A percentile compares a stretch with the other conserved stretches of the same genome.
phyloP scores from a whole-genome alignment of 176 grass and related monocot species.

The Oryza punctata region DNA sequence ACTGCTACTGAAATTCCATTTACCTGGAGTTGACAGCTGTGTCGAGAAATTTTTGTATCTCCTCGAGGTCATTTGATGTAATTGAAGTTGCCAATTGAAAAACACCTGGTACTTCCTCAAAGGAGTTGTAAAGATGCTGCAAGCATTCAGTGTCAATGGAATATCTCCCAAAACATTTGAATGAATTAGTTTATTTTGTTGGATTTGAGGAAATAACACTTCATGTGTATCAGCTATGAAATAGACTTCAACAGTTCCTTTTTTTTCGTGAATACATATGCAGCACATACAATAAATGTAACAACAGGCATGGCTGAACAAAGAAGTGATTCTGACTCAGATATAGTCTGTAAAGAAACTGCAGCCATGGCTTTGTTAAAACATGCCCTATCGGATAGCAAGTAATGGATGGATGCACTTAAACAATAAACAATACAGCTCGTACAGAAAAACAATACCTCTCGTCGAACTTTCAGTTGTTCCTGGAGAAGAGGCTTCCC shows the following conservation, averaged over 20 bases:
- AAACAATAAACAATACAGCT: not conserved
- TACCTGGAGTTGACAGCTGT: slow-evolving; percentile 94
- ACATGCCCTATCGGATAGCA: slow-evolving; percentile 1
- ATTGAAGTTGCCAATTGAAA: slow-evolving; percentile 97
- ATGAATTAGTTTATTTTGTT: slow-evolving; percentile 14
- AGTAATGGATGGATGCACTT: not conserved
- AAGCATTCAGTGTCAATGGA: slow-evolving; percentile 32
- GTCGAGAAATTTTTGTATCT: slow-evolving; percentile 98
- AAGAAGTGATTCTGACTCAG: not conserved
- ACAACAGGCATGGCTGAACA: not conserved
- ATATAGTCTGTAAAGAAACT: not conserved
- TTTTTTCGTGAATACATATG: slow-evolving; percentile 7
- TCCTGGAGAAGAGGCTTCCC: slow-evolving; percentile 84
- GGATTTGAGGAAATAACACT: not conserved
- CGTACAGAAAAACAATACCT: slow-evolving; percentile 54
- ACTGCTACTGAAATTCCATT: slow-evolving; percentile 20
- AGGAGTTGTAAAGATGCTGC: slow-evolving; percentile 93
- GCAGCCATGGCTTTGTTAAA: not conserved
- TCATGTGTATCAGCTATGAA: slow-evolving; percentile 24
- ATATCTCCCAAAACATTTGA: slow-evolving; percentile 27
- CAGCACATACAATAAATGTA: not conserved
- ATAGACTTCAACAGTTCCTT: not conserved
- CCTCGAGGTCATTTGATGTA: slow-evolving; percentile 92
- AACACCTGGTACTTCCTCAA: slow-evolving; percentile 86
- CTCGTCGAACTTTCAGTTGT: slow-evolving; percentile 91